Conservation (phyloP, 169 alveolate species). For the Eimeria acervulina region DNA sequence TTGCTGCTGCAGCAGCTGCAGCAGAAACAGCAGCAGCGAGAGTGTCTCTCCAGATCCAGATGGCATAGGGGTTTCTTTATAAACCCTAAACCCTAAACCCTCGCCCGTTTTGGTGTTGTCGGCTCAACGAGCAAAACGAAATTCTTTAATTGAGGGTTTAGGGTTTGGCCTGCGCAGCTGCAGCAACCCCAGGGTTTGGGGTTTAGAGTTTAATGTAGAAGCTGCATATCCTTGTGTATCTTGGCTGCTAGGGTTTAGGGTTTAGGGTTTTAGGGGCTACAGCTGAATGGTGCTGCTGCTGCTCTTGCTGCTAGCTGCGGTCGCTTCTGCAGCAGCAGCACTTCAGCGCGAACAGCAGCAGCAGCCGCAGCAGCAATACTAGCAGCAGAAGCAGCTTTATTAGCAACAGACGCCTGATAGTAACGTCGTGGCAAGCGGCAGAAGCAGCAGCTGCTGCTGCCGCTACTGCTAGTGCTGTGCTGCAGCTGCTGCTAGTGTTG, state of each 20-base stretch:
- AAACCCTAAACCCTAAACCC: conserved; percentile 42
- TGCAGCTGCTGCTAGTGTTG: neutral
- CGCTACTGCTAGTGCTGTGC: neutral
- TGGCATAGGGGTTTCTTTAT: neutral
- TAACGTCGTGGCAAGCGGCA: neutral
- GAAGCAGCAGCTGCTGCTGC: neutral
- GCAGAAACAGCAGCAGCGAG: conserved; percentile 8
- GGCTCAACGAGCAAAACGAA: neutral
- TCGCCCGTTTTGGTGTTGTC: neutral
- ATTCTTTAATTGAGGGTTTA: conserved; percentile 27
- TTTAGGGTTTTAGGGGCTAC: conserved; percentile 5
- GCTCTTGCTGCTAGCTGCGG: neutral
- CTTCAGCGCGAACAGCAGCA: neutral
- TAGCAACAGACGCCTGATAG: neutral
- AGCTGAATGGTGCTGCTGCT: neutral
- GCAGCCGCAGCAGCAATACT: conserved; percentile 3
- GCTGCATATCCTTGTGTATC: neutral
- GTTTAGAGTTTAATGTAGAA: neutral
- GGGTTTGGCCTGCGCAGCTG: neutral
- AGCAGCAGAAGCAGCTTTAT: neutral
- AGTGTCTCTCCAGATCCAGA: neutral
- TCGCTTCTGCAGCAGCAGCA: neutral
- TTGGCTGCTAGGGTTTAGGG: conserved; percentile 9
- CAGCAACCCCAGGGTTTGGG: neutral
- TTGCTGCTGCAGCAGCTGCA: neutral